Evolutionary conservation across 2,329 filamentous ascomycete species (phyloP).

Genomic region (Pestalotiopsis sp.): DNA sequence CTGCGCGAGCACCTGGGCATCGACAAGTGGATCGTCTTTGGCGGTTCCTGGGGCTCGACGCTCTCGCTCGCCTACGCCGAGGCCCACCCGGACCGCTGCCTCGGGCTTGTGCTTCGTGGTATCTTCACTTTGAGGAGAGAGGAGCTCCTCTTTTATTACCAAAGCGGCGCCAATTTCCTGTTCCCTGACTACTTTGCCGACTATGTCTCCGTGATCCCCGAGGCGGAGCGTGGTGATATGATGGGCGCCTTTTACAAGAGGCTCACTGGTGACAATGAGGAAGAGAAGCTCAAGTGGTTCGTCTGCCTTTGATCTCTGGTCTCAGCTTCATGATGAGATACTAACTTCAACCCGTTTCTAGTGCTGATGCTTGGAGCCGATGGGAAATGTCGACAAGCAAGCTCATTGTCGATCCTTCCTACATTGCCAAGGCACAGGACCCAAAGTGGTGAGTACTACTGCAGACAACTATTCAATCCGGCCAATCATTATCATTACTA

Average conservation of each 20-base stretch:
- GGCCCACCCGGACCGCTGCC: conserved; percentile 34
- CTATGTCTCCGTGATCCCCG: conserved; percentile 37
- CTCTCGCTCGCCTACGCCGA: conserved; percentile 41
- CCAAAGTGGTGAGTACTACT: conserved; percentile 24
- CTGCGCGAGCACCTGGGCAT: conserved; percentile 38
- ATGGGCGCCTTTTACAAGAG: conserved; percentile 41
- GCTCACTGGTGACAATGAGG: conserved; percentile 36
- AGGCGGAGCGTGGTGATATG: conserved; percentile 37
- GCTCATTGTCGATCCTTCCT: conserved; percentile 27
- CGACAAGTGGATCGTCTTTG: conserved; percentile 41
- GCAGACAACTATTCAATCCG: background rate
- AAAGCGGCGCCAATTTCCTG: conserved; percentile 29
- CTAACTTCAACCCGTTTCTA: conserved; percentile 2
- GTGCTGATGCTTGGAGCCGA: conserved; percentile 28
- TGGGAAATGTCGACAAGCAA: conserved; percentile 30
- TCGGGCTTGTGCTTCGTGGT: conserved; percentile 38
- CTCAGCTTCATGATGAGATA: conserved; percentile 1
- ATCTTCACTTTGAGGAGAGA: conserved; percentile 34
- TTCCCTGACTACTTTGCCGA: conserved; percentile 42
- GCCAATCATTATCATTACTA: background rate
- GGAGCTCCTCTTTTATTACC: conserved; percentile 40
- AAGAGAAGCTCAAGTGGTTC: conserved; percentile 30
- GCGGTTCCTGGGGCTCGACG: conserved; percentile 44
- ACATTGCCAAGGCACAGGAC: conserved; percentile 27
- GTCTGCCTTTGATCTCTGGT: background rate